Base-by-base conservation (phyloP, 1,284 basidiomycete genomes). In the Ceratobasidium sp. region DNA sequence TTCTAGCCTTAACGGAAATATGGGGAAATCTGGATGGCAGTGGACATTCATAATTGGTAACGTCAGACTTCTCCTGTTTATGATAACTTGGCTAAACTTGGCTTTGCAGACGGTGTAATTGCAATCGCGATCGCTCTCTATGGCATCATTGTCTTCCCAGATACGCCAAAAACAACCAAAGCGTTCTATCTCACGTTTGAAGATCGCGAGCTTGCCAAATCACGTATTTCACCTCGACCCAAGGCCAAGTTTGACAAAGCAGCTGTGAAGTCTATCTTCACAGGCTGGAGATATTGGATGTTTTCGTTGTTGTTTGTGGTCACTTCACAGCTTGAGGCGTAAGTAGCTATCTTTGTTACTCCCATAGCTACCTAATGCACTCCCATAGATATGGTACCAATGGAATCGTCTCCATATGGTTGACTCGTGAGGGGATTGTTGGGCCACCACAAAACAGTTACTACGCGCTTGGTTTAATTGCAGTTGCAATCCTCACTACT, bases 121-220 rank as follows among this genome's bases (percentile, higher is more conserved):
- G 91, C 90, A 1, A 79, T 92, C 6, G 89, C 89, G 0, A 88
- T 91, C 72, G 89, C 91, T 0, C 76, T 91, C 3, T 91, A 92
- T 76, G 91, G 91, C 0, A 91, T 90, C 76, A 76, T 89, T 28
- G 82, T 90, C 26, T 92, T 93, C 76, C 92, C 91, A 10, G 88
- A 92, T 76, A 84, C 89, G 10, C 91, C 90, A 0, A 81, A 84
- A 2, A 88, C 86, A 3, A 91, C 89, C 0, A 85, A 82, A 36
- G 88, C 86, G 0, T 89, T 88, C 75, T 92, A 90, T 79, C 82
- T 92, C 12, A 85, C 83, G n/a, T n/a, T 18, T n/a, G 67, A 70
- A 39, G 67, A 70, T 21, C 53, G 55, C 10, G 52, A 70, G 26
- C 67, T 70, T 6, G 67, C 67, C 2, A 46, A 10, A 14, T 43